These are phyloP conservation scores for Amyloporia xantha DNA, from an alignment of 768 basidiomycete species.

Conservation along the genomic window DNA sequence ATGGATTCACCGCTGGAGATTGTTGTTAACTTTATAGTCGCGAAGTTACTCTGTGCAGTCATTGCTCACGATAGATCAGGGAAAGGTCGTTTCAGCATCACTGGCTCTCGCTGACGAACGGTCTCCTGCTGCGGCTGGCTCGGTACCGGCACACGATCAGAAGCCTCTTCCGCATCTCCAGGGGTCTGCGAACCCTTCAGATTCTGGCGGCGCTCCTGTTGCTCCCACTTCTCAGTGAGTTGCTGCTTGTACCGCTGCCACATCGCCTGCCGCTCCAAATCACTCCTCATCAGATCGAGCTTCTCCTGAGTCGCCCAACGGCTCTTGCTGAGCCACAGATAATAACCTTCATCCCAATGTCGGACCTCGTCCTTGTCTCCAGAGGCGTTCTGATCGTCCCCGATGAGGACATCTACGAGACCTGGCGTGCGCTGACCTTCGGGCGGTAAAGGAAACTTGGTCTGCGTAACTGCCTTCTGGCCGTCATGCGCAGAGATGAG, in stretches of 20 bases:
- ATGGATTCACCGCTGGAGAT: conserved; percentile 32
- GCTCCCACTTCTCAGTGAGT: conserved; percentile 47
- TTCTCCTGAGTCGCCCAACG: conserved; percentile 48
- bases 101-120: conserved; percentile 2
- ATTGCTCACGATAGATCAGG: conserved; percentile 15
- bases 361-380: conserved; percentile 31
- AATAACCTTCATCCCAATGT: conserved; percentile 73
- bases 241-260: conserved; percentile 35
- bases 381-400: conserved; percentile 5
- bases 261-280: conserved; percentile 44
- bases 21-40: too few relatives aligned
- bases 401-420: conserved; percentile 27
- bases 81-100: conserved; percentile 10
- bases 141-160: not conserved
- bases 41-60: not conserved
- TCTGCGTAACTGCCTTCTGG: not conserved
- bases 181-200: not conserved
- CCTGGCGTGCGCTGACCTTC: conserved; percentile 48
- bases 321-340: conserved; percentile 60
- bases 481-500: conserved; percentile 14
- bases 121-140: not conserved
- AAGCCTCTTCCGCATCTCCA: not conserved
- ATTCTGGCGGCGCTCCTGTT: conserved; percentile 26
- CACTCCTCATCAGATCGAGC: conserved; percentile 51
- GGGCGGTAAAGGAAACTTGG: conserved; percentile 52